Percentiles rank a stretch among this genome's conserved stretches.
These are phyloP conservation scores for Zygosaccharomyces sapae DNA, from an alignment of 1,139 yeast genomes.

Conservation along the genomic window DNA sequence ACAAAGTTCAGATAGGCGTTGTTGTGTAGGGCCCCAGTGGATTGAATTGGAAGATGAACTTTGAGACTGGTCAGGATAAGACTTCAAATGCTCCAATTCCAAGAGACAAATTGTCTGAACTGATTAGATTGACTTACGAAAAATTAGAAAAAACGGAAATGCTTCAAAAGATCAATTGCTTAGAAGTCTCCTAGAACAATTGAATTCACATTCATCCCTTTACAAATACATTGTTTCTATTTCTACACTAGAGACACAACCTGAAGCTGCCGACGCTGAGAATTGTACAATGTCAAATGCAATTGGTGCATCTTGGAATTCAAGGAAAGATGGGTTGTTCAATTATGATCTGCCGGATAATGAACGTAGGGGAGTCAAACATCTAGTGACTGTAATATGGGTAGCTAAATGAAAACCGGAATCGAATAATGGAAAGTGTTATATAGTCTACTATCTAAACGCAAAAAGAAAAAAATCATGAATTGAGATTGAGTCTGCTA, in stretches of 20 bases:
- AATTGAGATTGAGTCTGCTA: constrained; percentile 20
- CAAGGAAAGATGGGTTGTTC: constrained; percentile 39
- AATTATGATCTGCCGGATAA: constrained; percentile 23
- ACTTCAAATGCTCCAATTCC: constrained; percentile 19
- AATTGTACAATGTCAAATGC: constrained; percentile 29
- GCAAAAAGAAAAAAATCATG: neutral
- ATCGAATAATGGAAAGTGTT: neutral
- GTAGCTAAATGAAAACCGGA: constrained; percentile 19
- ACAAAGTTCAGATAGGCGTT: too few species aligned
- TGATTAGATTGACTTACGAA: constrained; percentile 13
- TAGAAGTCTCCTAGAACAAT: constrained; percentile 21
- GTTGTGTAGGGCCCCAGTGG: neutral
- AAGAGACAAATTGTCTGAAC: constrained; percentile 14
- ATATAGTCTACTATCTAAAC: constrained; percentile 1
- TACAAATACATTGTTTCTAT: constrained; percentile 38
- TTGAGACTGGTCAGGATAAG: constrained; percentile 15
- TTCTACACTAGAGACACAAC: constrained; percentile 18
- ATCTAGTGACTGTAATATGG: constrained; percentile 32
- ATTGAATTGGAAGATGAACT: constrained; percentile 8
- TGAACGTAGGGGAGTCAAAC: constrained; percentile 8
- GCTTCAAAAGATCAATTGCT: constrained; percentile 14
- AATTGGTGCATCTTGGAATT: constrained; percentile 42
- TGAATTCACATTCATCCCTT: constrained; percentile 37
- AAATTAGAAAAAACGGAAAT: neutral
- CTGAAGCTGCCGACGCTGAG: constrained; percentile 5